A percentile compares a stretch with the other conserved stretches of the same genome.
Conservation (phyloP, 2,329 filamentous ascomycete genomes). For the Aspergillus tamarii region DNA sequence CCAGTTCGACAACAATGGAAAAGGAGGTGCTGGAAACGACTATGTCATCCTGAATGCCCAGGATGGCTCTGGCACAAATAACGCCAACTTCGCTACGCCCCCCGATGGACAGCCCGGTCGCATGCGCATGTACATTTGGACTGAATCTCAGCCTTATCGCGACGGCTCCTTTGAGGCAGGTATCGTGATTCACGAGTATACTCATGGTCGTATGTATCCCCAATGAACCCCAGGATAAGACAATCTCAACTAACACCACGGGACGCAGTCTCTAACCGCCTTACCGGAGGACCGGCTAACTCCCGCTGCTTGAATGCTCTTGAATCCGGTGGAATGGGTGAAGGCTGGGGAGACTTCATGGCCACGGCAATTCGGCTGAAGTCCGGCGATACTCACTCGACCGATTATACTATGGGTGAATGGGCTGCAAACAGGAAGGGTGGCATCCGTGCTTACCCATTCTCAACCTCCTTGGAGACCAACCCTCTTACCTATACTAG, state of each 20-base stretch:
- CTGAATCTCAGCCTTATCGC: slow-evolving; percentile 2
- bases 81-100: slow-evolving; percentile 20
- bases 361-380: slow-evolving; percentile 19
- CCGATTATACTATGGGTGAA: slow-evolving; percentile 16
- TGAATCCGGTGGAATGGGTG: slow-evolving; percentile 22
- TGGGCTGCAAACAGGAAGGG: slow-evolving; percentile 12
- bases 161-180: slow-evolving; percentile 19
- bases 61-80: slow-evolving; percentile 20
- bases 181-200: slow-evolving; percentile 24
- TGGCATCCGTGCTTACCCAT: slow-evolving; percentile 18
- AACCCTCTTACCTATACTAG: slow-evolving; percentile 18
- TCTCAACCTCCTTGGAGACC: slow-evolving; percentile 14
- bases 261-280: slow-evolving; percentile 17
- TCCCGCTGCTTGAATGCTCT: slow-evolving; percentile 13
- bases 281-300: slow-evolving; percentile 20
- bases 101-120: slow-evolving; percentile 20
- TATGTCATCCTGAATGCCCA: slow-evolving; percentile 23
- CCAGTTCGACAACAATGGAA: slow-evolving; percentile 15
- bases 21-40: slow-evolving; percentile 17
- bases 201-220: slow-evolving; percentile 18
- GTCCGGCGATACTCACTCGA: slow-evolving; percentile 13
- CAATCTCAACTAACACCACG: neutral
- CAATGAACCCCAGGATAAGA: neutral
- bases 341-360: slow-evolving; percentile 24
- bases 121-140: slow-evolving; percentile 23